Percentiles rank a stretch among this genome's conserved stretches.
Evolutionary conservation across 495 filamentous ascomycete genomes (phyloP).

Genomic region (Daldinia caldariorum): DNA sequence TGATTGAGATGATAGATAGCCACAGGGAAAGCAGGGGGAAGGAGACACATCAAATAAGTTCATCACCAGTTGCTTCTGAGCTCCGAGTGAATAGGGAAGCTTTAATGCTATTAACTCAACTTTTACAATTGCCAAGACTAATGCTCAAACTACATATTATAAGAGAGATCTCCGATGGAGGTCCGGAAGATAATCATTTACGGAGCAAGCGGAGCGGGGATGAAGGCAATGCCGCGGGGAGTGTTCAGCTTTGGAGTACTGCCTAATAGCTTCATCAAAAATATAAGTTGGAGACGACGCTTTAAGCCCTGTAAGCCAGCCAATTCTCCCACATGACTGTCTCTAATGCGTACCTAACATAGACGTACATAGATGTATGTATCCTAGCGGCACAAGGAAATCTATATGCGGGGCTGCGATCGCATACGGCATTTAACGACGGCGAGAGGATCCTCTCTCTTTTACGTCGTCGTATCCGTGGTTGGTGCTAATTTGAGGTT

Average conservation of each 20-base stretch:
- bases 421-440: constrained; percentile 4
- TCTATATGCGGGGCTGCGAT: constrained; percentile 1
- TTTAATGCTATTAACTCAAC: background rate
- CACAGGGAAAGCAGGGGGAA: background rate
- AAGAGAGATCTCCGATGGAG: background rate
- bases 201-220: constrained; percentile 39
- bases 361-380: background rate
- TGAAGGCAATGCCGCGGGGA: constrained; percentile 29
- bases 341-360: background rate
- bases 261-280: no score
- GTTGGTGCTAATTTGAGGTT: constrained; percentile 15
- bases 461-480: constrained; percentile 1
- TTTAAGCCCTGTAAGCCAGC: background rate
- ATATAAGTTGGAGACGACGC: background rate
- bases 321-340: constrained; percentile 26
- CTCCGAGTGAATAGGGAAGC: background rate
- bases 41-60: background rate
- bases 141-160: background rate
- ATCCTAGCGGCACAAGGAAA: background rate
- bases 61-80: background rate
- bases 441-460: background rate
- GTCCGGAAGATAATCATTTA: constrained; percentile 32
- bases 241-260: background rate
- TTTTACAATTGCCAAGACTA: background rate
- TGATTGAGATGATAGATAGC: constrained; percentile 43